These are phyloP conservation scores for Neurospora sp. DNA, from an alignment of 495 filamentous ascomycete species.

Conservation along the genomic window DNA sequence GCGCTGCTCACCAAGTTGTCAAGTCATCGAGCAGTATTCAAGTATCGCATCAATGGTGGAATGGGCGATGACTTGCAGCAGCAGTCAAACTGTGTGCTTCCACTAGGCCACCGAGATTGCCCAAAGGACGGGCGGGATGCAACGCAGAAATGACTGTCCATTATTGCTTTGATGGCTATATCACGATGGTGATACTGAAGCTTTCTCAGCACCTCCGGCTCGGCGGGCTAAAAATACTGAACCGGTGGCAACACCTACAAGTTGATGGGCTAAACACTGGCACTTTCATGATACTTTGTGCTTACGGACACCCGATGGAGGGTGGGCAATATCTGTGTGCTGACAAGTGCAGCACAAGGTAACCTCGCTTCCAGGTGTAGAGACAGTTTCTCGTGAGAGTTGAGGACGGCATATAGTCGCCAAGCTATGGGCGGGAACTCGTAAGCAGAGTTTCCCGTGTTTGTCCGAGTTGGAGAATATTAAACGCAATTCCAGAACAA, in stretches of 20 bases:
- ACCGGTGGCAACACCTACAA: not conserved
- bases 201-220: not conserved
- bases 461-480: not conserved
- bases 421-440: not conserved
- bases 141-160: not conserved
- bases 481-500: not conserved
- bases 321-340: not conserved
- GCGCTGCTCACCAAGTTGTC: not conserved
- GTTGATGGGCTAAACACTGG: constrained; percentile 8
- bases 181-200: not conserved
- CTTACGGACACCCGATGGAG: not conserved
- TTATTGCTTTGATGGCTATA: not conserved
- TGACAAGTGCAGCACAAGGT: not conserved
- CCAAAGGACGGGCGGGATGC: not conserved
- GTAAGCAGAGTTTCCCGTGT: not conserved
- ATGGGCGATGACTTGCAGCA: not conserved
- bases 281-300: not conserved
- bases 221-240: constrained; percentile 14
- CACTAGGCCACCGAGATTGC: not conserved
- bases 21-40: not conserved
- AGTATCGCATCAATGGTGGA: not conserved
- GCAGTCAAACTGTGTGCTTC: not conserved
- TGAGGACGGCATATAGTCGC: not conserved
- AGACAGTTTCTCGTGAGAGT: not conserved
- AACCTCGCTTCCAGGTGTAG: not conserved